Evolutionary conservation across 106 monocot species (phyloP), one percentile per base, ranked within the genome.

Genomic region (Allium cepa): DNA sequence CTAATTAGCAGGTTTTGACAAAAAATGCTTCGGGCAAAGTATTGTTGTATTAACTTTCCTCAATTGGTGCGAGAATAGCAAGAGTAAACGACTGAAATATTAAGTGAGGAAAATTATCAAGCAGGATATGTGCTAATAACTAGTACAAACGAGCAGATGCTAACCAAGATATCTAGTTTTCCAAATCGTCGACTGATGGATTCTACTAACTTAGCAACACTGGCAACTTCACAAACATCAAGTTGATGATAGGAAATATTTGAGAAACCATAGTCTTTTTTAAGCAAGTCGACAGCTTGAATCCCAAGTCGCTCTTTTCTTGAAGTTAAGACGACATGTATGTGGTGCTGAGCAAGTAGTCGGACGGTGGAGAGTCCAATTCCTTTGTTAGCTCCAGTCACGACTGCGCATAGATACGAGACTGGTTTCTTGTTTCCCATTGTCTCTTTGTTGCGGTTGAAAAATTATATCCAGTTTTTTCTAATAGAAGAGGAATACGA

Each of bases 361-460:
- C 78, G 78, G 61, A 69, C 69, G 45, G 73, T 71, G 73, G 85
- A 85, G 7, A 90, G 74, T 57, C 85, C 83, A 49, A 90, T 83
- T 13, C 90, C 90, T 60, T 79, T 90, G 80, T 86, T 90, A 60
- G 70, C 82, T 62, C 90, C 90, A 11, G 90, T 90, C 48, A 90
- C 83, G 46, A 90, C 85, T 4, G 85, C 90, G 26, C 22, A 73
- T 10, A 47, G 65, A 59, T 59, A 11, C 3, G 53, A 55, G 53
- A 15, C 36, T 36, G 36, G 36, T 36, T 36, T 36, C 36, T 5
- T 36, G 36, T 5, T 5, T 36, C 36, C 36, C 36, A 36, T 36
- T 36, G 22, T 22, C 22, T 22, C 22, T 22, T 22, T 22, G 22
- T 22, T 22, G 22, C 22, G 22, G 22, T 22, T 22, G 22, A 22